phyloP scores from a whole-genome alignment of 768 basidiomycete genomes.

The Tubosaeta sp. region DNA sequence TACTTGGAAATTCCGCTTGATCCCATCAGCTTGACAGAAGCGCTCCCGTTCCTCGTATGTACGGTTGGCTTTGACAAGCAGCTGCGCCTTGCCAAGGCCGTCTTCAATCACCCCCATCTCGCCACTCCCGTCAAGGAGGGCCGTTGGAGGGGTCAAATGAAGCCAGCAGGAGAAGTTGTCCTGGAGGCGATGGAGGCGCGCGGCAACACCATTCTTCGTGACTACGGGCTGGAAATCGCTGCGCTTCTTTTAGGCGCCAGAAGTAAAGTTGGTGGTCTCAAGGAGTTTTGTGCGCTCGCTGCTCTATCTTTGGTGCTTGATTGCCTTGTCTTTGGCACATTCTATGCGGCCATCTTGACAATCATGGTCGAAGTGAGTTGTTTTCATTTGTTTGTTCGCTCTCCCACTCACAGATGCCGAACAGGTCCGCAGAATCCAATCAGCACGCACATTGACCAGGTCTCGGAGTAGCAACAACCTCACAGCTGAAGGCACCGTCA shows the following conservation, averaged over 20 bases:
- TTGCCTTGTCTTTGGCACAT: constrained; percentile 84
- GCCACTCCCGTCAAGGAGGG: constrained; percentile 36
- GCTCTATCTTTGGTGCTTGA: constrained; percentile 85
- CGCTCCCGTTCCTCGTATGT: constrained; percentile 95
- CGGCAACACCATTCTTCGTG: constrained; percentile 82
- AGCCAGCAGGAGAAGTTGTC: constrained; percentile 79
- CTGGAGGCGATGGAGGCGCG: constrained; percentile 76
- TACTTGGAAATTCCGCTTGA: constrained; percentile 85
- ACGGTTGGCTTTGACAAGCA: constrained; percentile 99
- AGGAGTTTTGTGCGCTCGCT: constrained; percentile 93
- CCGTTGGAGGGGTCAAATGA: constrained; percentile 46
- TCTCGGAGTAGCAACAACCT: constrained; percentile 32
- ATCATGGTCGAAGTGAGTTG: constrained; percentile 88
- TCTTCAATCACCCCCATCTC: constrained; percentile 78
- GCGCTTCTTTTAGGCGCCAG: constrained; percentile 86
- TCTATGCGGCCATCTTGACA: constrained; percentile 84
- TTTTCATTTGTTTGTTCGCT: constrained; percentile 11
- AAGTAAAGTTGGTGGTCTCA: constrained; percentile 81
- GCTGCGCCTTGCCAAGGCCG: constrained; percentile 81
- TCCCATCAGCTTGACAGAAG: constrained; percentile 89
- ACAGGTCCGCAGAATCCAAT: constrained; percentile 69
- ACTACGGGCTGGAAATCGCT: constrained; percentile 89
- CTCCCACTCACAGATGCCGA: constrained; percentile 5
- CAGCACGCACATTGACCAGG: constrained; percentile 47
- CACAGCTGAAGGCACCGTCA: constrained; percentile 28